Evolutionary conservation across 495 filamentous ascomycete species (phyloP).

Genomic region (Copromyces sp.): DNA sequence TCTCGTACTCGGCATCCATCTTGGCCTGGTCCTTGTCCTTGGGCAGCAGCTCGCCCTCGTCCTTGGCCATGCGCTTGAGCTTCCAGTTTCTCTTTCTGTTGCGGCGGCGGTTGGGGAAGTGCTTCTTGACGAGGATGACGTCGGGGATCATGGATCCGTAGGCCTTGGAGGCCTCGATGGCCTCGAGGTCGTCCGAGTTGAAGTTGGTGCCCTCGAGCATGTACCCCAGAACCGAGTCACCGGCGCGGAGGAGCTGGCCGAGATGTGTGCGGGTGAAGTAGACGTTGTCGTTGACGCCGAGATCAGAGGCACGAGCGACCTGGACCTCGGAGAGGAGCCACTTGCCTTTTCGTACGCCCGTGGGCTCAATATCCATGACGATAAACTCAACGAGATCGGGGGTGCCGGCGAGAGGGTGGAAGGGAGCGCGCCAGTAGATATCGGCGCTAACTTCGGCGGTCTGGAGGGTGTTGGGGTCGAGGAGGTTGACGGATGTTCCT

Average conservation of each 20-base stretch:
- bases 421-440: slow-evolving; percentile 82
- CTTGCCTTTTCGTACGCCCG: slow-evolving; percentile 64
- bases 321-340: slow-evolving; percentile 78
- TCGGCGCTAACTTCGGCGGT: slow-evolving; percentile 71
- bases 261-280: slow-evolving; percentile 88
- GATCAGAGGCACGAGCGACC: slow-evolving; percentile 75
- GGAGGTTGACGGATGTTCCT: slow-evolving; percentile 76
- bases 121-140: slow-evolving; percentile 92
- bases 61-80: slow-evolving; percentile 83
- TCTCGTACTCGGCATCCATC: slow-evolving; percentile 86
- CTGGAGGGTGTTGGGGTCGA: slow-evolving; percentile 87
- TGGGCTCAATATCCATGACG: slow-evolving; percentile 84
- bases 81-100: slow-evolving; percentile 79
- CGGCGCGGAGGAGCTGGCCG: slow-evolving; percentile 73
- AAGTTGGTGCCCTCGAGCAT: slow-evolving; percentile 79
- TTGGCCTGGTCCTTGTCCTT: slow-evolving; percentile 73
- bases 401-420: slow-evolving; percentile 71
- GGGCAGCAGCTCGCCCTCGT: slow-evolving; percentile 70
- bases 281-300: slow-evolving; percentile 76
- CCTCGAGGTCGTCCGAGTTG: slow-evolving; percentile 79
- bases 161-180: slow-evolving; percentile 56
- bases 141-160: slow-evolving; percentile 76
- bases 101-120: slow-evolving; percentile 77
- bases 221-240: slow-evolving; percentile 89
- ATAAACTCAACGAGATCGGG: slow-evolving; percentile 85